Evolutionary conservation across 1,284 basidiomycete genomes (phyloP), one percentile per base, ranked within the genome.

Genomic region (Tetrapyrgos nigripes): DNA sequence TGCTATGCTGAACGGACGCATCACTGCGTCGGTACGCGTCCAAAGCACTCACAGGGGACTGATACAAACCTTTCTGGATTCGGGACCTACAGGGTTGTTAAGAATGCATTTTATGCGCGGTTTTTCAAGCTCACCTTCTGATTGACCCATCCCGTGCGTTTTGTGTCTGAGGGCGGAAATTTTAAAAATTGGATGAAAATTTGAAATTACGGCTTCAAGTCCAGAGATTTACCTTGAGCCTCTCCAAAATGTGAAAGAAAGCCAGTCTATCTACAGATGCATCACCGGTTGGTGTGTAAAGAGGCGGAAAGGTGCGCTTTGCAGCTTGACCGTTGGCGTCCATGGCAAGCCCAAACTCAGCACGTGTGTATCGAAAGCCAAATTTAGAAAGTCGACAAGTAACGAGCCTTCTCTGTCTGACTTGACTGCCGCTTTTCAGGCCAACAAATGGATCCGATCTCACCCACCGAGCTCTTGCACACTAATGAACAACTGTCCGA

Each of bases 121-220:
- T 37, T 14, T 51, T 26, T 8, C 37, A 51, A 46, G 64, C 81
- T 69, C 68, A 93, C 93, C 47, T 90, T 84, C 67, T 93, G 83
- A 63, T 95, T 84, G 26, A 95, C 84, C 95, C 96, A 97, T 61
- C 95, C 96, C 0, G 94, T 96, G n/a, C 95, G 82, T 96, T 96
- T 71, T 97, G 93, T 0, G 92, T 94, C 93, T 96, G 64, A 23
- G 5, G 10, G n/a, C 24, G 45, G n/a, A 35, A 44, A 17, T 17
- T 29, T 53, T 37, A 13, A 19, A 46, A 26, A 13, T 46, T 21
- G 27, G 23, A 33, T 19, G 27, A 14, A 46, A n/a, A 11, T 13
- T 35, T 9, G 21, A 3, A 46, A 53, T 21, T 17, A 23, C 19
- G 28, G n/a, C n/a, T n/a, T n/a, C n/a, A n/a, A n/a, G n/a, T n/a